Evolutionary conservation across 2,329 filamentous ascomycete species (phyloP), one percentile per base, ranked within the genome.

Genomic region (Cytospora paraplurivora): DNA sequence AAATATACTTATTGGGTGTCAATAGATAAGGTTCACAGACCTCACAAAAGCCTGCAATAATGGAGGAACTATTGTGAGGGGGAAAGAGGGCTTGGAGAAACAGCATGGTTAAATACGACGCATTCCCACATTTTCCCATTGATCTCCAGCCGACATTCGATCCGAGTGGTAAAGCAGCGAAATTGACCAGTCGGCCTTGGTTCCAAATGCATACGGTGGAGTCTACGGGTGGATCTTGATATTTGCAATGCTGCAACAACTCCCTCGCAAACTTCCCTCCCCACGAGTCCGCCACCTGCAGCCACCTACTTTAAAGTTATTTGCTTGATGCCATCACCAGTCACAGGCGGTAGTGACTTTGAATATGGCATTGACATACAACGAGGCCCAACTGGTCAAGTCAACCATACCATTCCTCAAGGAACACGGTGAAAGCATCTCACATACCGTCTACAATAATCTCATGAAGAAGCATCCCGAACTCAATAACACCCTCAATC

Each of bases 401-500:
- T 80, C 86, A 56, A 91, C 88, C 12, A 85, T 89, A 62, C 88
- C 88, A 1, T 81, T 88, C 56, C 80, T 91, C 1, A 80, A 81
- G 27, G 78, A 86, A 65, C 85, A 91, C 71, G 88, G 89, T 71
- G 79, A 81, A 62, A 79, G 81, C 65, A 88, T 91, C 72, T 88
- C 88, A n/a, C 80, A 79, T 17, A 79, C 82, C 68, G 90, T 91
- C 78, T 91, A 91, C 79, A 79, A 80, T 66, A 85, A 85, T 71
- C 82, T 91, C 76, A 78, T 91, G 34, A 72, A 74, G 17, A 83
- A 84, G 32, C 79, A 89, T 62, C 88, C 88, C 0, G 80, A 84
- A 34, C 81, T 91, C 51, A 83, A 86, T 69, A 82, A 85, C 72
- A 79, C 88, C 73, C 91, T 91, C 80, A 90, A 90, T 74, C 77